Percentiles rank a stretch among this genome's conserved stretches.
Evolutionary conservation across 306 rosid genomes (phyloP).

Genomic region (Vicia villosa): DNA sequence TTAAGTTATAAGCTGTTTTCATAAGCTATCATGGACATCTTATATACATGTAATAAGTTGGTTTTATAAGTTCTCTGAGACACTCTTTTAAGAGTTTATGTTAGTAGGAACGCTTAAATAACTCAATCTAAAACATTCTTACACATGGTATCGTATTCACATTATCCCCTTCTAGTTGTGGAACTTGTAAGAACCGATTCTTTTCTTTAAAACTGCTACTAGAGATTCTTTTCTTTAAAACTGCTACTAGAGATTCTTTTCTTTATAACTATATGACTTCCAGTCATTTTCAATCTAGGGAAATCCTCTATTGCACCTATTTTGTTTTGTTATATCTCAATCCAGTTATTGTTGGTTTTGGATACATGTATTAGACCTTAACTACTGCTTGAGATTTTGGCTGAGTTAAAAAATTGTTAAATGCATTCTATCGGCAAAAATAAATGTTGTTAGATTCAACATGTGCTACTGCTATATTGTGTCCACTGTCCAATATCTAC

Average conservation of each 20-base stretch:
- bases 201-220: background rate
- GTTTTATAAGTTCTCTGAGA: background rate
- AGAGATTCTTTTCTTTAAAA: background rate
- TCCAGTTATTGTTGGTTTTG: background rate
- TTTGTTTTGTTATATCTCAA: background rate
- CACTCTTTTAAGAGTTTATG: too few species aligned
- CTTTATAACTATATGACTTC: background rate
- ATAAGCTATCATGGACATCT: too few species aligned
- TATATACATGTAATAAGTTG: background rate
- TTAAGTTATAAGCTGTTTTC: background rate
- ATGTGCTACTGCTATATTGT: background rate
- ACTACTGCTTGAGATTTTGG: background rate
- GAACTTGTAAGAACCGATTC: background rate
- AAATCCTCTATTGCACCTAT: background rate
- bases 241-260: background rate
- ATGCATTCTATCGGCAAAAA: background rate
- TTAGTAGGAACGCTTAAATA: too few species aligned
- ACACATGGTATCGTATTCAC: background rate
- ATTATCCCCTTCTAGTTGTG: background rate
- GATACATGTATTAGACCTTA: background rate
- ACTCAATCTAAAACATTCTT: background rate
- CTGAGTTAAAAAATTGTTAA: background rate
- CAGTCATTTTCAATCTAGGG: background rate
- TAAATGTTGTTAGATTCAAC: background rate
- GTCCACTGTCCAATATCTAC: background rate